These are phyloP conservation scores for Aspergillus asperescens DNA, from an alignment of 495 filamentous ascomycete genomes.

Conservation along the genomic window DNA sequence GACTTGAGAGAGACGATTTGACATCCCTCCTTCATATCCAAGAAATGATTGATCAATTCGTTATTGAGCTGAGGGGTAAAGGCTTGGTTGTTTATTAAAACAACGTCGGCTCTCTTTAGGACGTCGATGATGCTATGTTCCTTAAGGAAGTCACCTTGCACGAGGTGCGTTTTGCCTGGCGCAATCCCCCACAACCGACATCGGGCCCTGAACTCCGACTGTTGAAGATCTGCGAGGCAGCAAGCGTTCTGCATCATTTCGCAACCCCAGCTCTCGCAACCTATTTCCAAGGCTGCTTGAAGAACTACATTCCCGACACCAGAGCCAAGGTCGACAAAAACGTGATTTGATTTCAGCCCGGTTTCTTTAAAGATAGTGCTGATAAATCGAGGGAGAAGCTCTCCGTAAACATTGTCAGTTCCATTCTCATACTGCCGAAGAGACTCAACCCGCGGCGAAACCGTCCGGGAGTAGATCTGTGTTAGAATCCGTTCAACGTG, in stretches of 20 bases:
- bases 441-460: slow-evolving; percentile 77
- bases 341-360: slow-evolving; percentile 66
- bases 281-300: slow-evolving; percentile 88
- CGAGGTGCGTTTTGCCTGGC: slow-evolving; percentile 71
- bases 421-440: slow-evolving; percentile 81
- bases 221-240: slow-evolving; percentile 77
- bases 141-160: slow-evolving; percentile 78
- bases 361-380: slow-evolving; percentile 75
- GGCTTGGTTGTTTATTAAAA: slow-evolving; percentile 95
- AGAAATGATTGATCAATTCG: slow-evolving; percentile 78
- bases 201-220: slow-evolving; percentile 76
- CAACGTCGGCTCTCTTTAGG: slow-evolving; percentile 79
- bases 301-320: slow-evolving; percentile 94
- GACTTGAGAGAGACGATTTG: slow-evolving; percentile 79
- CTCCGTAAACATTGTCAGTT: slow-evolving; percentile 88
- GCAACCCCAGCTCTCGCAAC: slow-evolving; percentile 93
- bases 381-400: slow-evolving; percentile 79
- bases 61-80: slow-evolving; percentile 85
- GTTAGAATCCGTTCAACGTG: slow-evolving; percentile 76
- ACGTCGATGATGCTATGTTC: slow-evolving; percentile 63
- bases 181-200: slow-evolving; percentile 85
- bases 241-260: slow-evolving; percentile 89
- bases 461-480: slow-evolving; percentile 87
- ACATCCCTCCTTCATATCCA: slow-evolving; percentile 89
- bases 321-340: slow-evolving; percentile 91